phyloP scores from a whole-genome alignment of 2,329 filamentous ascomycete genomes.

The Arthrobotrys sinensis region DNA sequence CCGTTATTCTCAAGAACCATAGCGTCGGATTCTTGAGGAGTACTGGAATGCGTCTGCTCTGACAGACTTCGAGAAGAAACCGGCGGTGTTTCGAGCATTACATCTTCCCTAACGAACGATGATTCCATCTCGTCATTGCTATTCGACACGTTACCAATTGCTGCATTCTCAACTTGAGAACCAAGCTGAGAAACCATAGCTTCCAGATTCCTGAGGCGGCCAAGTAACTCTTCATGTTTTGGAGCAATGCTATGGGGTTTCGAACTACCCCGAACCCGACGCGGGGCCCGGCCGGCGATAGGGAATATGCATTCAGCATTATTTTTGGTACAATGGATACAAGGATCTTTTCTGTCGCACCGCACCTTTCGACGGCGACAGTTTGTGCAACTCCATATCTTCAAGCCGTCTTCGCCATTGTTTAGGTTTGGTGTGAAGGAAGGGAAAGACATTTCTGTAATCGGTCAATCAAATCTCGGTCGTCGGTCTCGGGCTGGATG shows the following conservation, averaged over 20 bases:
- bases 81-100: not conserved
- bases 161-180: conserved; percentile 47
- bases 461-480: not conserved
- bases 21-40: not conserved
- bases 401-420: conserved; percentile 36
- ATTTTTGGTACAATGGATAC: conserved; percentile 63
- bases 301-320: conserved; percentile 59
- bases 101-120: not conserved
- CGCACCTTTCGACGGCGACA: conserved; percentile 65
- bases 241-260: conserved; percentile 9
- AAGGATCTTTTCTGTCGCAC: conserved; percentile 65
- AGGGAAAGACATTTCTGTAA: conserved; percentile 18
- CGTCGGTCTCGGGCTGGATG: conserved; percentile 16
- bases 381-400: conserved; percentile 61
- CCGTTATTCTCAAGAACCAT: conserved; percentile 43
- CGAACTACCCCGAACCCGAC: conserved; percentile 29
- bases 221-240: conserved; percentile 57
- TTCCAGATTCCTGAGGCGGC: conserved; percentile 59
- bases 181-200: conserved; percentile 57
- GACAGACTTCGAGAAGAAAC: not conserved
- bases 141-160: not conserved
- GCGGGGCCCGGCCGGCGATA: conserved; percentile 53
- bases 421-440: conserved; percentile 5
- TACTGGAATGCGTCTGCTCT: conserved; percentile 4
- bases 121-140: not conserved